Evolutionary conservation across 1,139 yeast species (phyloP).

Genomic region (Saccharomycopsis crataegensis): DNA sequence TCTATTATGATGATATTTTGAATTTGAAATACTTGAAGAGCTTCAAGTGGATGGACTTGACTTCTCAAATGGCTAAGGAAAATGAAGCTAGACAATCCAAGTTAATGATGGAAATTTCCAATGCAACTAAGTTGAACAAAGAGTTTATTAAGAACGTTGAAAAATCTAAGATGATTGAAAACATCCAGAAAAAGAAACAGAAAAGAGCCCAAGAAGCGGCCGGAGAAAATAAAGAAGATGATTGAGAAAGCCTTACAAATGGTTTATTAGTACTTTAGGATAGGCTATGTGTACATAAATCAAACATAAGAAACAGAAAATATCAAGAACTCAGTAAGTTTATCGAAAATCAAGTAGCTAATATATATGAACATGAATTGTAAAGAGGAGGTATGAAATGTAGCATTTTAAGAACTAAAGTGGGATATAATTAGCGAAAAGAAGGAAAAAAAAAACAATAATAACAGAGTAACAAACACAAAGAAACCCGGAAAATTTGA

Average conservation of each 20-base stretch:
- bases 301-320: no score
- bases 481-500: no score
- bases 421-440: no score
- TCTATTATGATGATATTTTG: constrained; percentile 89
- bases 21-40: constrained; percentile 84
- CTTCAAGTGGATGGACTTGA: constrained; percentile 91
- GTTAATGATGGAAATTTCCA: constrained; percentile 79
- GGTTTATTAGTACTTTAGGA: no score
- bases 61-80: constrained; percentile 89
- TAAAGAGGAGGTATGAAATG: no score
- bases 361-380: no score
- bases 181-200: constrained; percentile 51
- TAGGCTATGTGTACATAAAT: no score
- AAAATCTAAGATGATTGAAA: constrained; percentile 69
- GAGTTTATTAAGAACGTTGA: constrained; percentile 80
- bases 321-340: no score
- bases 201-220: constrained; percentile 27
- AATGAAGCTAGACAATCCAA: constrained; percentile 84
- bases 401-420: no score
- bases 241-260: neutral
- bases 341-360: no score
- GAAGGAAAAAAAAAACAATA: no score
- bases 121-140: constrained; percentile 81
- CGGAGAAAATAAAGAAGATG: constrained; percentile 15
- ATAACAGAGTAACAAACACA: no score